Conservation (phyloP, 805 yeast species). For the Suhomyces pyralidae region DNA sequence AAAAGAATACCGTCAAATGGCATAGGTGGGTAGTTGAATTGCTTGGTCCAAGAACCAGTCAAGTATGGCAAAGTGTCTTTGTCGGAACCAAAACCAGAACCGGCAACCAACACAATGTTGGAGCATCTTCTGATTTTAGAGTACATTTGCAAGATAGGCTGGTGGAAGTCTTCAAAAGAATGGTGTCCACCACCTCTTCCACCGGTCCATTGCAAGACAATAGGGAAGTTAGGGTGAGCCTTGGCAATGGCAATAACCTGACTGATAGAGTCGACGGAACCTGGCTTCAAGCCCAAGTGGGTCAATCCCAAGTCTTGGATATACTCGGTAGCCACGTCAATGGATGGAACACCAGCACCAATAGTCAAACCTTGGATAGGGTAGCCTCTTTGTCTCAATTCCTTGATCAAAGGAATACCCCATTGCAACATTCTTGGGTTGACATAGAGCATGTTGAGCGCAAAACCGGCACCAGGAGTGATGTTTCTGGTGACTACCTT, state of each 20-base stretch:
- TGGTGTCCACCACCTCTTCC: slow-evolving; percentile 99
- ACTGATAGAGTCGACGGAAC: slow-evolving; percentile 88
- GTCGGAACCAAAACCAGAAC: slow-evolving; percentile 97
- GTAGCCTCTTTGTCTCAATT: slow-evolving; percentile 84
- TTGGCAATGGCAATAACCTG: slow-evolving; percentile 88
- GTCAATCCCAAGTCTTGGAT: slow-evolving; percentile 89
- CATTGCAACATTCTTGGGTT: slow-evolving; percentile 97
- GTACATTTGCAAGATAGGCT: slow-evolving; percentile 94
- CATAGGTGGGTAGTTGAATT: slow-evolving; percentile 93
- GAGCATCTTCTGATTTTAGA: slow-evolving; percentile 87
- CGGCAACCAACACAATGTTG: slow-evolving; percentile 89
- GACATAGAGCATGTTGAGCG: slow-evolving; percentile 90
- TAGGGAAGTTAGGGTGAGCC: slow-evolving; percentile 95
- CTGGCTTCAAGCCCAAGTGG: slow-evolving; percentile 96
- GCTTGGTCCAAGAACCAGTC: slow-evolving; percentile 93
- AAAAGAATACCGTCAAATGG: slow-evolving; percentile 96
- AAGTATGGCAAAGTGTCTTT: slow-evolving; percentile 97
- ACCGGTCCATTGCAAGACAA: slow-evolving; percentile 99
- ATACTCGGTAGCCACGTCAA: slow-evolving; percentile 96
- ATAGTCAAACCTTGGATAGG: slow-evolving; percentile 95
- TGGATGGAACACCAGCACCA: slow-evolving; percentile 99
- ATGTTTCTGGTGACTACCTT: slow-evolving; percentile 63
- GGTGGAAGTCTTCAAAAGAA: slow-evolving; percentile 98
- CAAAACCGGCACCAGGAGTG: slow-evolving; percentile 85
- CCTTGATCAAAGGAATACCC: slow-evolving; percentile 95